Conservation (phyloP, 2,329 filamentous ascomycete genomes). For the Penicillium digitatum region DNA sequence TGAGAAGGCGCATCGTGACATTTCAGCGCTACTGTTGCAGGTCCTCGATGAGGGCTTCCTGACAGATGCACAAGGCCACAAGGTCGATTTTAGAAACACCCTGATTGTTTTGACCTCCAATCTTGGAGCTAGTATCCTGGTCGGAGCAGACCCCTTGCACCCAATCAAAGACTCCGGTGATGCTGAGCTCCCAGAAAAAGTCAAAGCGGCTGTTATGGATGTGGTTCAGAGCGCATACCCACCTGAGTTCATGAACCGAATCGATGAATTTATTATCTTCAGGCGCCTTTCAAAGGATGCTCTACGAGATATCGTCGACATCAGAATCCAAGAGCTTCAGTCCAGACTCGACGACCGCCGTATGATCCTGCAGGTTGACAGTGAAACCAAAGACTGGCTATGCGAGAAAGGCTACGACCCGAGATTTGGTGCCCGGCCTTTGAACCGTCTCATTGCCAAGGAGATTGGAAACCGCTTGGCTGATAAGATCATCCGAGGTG, state of each 20-base stretch:
- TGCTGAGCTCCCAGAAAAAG: conserved; percentile 67
- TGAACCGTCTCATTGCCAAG: conserved; percentile 85
- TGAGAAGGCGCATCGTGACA: conserved; percentile 94
- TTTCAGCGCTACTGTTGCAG: conserved; percentile 84
- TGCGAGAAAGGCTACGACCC: conserved; percentile 88
- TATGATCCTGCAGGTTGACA: conserved; percentile 68
- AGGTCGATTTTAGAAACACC: conserved; percentile 93
- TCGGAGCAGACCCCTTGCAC: conserved; percentile 65
- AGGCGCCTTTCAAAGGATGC: conserved; percentile 75
- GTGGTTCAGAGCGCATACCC: conserved; percentile 71
- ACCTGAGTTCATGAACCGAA: conserved; percentile 92
- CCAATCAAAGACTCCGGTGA: conserved; percentile 60
- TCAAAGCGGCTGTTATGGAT: conserved; percentile 81
- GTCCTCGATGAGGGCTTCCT: conserved; percentile 95
- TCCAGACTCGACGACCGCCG: conserved; percentile 76
- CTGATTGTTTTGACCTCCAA: conserved; percentile 96
- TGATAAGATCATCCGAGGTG: conserved; percentile 84
- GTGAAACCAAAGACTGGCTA: conserved; percentile 77
- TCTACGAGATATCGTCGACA: conserved; percentile 88
- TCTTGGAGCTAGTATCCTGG: conserved; percentile 84
- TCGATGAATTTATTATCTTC: conserved; percentile 96
- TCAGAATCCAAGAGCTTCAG: conserved; percentile 81
- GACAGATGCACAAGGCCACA: conserved; percentile 92
- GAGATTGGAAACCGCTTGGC: conserved; percentile 86
- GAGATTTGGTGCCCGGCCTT: conserved; percentile 80